Conservation (phyloP, 345 rosid species). For the Corchorus olitorius region DNA sequence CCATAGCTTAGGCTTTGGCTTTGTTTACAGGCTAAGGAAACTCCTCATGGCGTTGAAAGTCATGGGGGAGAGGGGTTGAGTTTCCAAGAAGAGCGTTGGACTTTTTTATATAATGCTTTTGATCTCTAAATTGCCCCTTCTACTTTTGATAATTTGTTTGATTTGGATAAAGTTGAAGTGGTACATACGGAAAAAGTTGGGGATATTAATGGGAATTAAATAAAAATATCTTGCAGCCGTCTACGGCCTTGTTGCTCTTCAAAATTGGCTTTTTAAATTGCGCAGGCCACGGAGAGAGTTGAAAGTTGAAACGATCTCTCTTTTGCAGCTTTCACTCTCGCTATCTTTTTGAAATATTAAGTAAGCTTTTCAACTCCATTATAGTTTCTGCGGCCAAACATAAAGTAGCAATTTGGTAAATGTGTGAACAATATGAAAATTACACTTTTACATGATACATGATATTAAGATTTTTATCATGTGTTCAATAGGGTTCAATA, state of each 20-base stretch:
- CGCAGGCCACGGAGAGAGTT: background rate
- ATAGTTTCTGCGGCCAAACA: background rate
- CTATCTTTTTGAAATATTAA: background rate
- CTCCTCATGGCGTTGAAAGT: slow-evolving; percentile 1
- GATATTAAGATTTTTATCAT: background rate
- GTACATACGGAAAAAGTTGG: background rate
- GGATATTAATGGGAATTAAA: background rate
- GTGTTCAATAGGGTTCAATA: background rate
- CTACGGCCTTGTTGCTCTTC: background rate
- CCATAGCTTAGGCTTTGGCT: background rate
- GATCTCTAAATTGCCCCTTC: background rate
- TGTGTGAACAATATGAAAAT: background rate
- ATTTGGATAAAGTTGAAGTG: background rate
- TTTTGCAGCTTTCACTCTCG: slow-evolving; percentile 8
- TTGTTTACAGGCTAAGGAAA: slow-evolving; percentile 23
- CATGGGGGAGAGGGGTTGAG: background rate
- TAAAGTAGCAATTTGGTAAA: background rate
- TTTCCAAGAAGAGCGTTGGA: background rate
- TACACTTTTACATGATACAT: background rate
- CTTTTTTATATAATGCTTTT: background rate
- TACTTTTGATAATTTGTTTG: background rate
- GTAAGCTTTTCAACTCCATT: background rate
- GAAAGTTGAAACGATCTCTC: background rate
- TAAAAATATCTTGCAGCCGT: background rate
- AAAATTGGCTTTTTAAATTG: background rate